Conservation (phyloP, 192 early-diverging fungal species). For the Lobosporangium transversale region DNA sequence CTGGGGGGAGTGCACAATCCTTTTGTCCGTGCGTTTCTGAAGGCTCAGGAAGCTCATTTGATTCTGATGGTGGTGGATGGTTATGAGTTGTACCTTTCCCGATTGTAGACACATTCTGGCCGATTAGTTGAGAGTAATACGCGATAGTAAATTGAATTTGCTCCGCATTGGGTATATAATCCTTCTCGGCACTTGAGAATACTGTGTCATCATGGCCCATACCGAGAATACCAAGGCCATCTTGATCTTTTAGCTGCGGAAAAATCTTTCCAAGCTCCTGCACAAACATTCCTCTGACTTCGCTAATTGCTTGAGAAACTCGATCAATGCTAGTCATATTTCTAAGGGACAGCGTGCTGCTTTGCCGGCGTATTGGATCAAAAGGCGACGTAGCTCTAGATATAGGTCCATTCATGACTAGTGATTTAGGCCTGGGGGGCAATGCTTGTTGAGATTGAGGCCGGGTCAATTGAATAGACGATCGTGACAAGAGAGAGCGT, state of each 20-base stretch:
- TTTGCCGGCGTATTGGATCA: slow-evolving; percentile 22
- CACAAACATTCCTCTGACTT: slow-evolving; percentile 53
- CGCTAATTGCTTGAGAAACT: slow-evolving; percentile 50
- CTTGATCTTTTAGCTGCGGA: slow-evolving; percentile 52
- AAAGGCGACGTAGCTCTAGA: slow-evolving; percentile 32
- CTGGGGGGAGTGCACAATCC: neutral
- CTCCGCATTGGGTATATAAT: slow-evolving; percentile 50
- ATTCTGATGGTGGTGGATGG: neutral
- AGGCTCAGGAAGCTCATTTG: neutral
- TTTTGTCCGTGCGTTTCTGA: neutral
- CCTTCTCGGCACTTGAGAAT: slow-evolving; percentile 9
- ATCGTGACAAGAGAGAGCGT: slow-evolving; percentile 32
- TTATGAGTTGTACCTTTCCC: slow-evolving; percentile 7
- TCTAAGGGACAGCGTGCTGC: slow-evolving; percentile 15
- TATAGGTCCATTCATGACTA: slow-evolving; percentile 35
- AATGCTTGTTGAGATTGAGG: slow-evolving; percentile 18
- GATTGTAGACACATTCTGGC: slow-evolving; percentile 1
- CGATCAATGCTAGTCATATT: slow-evolving; percentile 36
- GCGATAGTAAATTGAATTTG: slow-evolving; percentile 51
- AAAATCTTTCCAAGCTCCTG: slow-evolving; percentile 54
- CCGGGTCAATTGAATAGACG: slow-evolving; percentile 37
- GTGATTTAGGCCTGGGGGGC: slow-evolving; percentile 44
- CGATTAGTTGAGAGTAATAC: slow-evolving; percentile 40
- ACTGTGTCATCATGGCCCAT: slow-evolving; percentile 34
- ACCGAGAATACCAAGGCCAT: slow-evolving; percentile 48